These are phyloP conservation scores for Diversispora epigaea DNA, from an alignment of 192 early-diverging fungal genomes.

Conservation along the genomic window DNA sequence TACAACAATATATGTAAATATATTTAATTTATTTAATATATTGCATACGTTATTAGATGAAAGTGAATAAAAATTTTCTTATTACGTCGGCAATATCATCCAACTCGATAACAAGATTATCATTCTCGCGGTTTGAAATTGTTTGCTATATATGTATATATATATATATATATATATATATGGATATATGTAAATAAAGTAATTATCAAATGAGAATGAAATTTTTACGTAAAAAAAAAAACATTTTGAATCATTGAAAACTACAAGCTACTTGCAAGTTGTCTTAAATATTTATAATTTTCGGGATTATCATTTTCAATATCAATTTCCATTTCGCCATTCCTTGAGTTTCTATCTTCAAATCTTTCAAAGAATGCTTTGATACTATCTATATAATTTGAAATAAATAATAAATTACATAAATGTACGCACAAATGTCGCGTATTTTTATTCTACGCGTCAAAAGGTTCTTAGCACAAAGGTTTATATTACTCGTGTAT, in stretches of 20 bases:
- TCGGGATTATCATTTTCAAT: not conserved
- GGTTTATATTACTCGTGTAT: not conserved
- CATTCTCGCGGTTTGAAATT: constrained; percentile 61
- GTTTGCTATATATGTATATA: constrained; percentile 46
- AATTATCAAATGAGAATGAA: too few species aligned
- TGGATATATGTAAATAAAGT: too few species aligned
- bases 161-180: constrained; percentile 7
- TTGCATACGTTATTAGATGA: not conserved
- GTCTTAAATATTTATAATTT: not conserved
- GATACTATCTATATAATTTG: not conserved
- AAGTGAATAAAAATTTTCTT: not conserved
- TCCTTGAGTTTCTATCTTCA: not conserved
- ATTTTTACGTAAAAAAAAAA: not conserved
- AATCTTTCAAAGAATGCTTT: not conserved
- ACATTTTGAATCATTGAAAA: too few species aligned
- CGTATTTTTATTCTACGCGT: not conserved
- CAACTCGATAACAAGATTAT: constrained; percentile 62
- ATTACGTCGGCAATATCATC: constrained; percentile 64
- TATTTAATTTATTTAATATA: not conserved
- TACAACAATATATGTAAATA: constrained; percentile 28
- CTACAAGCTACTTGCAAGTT: not conserved
- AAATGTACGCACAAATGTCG: not conserved
- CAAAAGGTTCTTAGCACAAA: not conserved
- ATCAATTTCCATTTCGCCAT: constrained; percentile 6
- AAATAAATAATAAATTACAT: not conserved